Base-by-base conservation (phyloP, 2,329 filamentous ascomycete genomes). In the Orbilia blumenaviensis region DNA sequence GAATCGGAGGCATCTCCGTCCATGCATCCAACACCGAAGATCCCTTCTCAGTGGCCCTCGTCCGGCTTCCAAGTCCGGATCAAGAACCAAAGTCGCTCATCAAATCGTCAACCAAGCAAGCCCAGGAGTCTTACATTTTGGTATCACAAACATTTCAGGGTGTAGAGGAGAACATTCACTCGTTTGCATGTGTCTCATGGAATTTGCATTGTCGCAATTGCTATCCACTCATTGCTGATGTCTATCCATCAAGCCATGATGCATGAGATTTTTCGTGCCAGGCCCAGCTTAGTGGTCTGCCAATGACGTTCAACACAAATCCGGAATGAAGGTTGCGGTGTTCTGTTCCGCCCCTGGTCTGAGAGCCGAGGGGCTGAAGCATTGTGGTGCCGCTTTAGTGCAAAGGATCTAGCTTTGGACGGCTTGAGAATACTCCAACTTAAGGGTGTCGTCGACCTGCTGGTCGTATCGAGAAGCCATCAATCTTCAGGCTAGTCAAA, bases 291-390 rank as follows among this genome's bases (percentile, higher is more conserved):
- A 46, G 52, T 23, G 52, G 52, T 25, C 48, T 34, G 27, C 29
- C 48, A 54, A 34, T 54, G 48, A n/a, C n/a, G 52, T 56, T 23
- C 52, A 56, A 56, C 27, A 54, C 48, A 34, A 38, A 56, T 38
- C 29, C 32, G 32, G 52, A 56, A 56, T 38, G 32, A 25, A 36
- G 14, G n/a, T n/a, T n/a, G n/a, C n/a, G n/a, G n/a, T n/a, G n/a
- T n/a, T n/a, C 14, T 9, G 32, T 1, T 16, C 7, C 29, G 25
- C 50, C 25, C 48, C 48, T 52, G 27, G 41, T 32, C 25, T 52
- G 32, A 9, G 48, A 54, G 10, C 41, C 41, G 41, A 54, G 48
- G 52, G 52, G 32, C 52, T 38, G 52, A 38, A 50, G 16, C 5
- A 34, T 27, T 34, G 10, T 34, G n/a, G n/a, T 16, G 32, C 52